Conservation (phyloP, 495 filamentous ascomycete genomes). For the Endocarpon pusillum region DNA sequence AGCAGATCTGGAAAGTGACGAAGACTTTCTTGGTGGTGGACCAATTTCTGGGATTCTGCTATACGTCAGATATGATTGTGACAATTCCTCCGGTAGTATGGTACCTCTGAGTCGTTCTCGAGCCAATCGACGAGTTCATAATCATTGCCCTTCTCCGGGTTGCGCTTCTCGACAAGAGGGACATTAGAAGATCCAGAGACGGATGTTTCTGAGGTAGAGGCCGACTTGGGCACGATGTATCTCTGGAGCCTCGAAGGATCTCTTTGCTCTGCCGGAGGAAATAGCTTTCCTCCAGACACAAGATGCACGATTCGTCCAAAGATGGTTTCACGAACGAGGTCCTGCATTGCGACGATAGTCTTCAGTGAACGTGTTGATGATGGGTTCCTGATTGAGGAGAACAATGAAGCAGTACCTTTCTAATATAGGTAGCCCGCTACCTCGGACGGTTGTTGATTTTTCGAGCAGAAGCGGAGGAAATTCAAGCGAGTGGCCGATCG, state of each 20-base stretch:
- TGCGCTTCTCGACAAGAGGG: conserved; percentile 1
- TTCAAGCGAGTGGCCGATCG: too few relatives aligned
- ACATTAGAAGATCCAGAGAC: not conserved
- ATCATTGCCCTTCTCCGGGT: conserved; percentile 22
- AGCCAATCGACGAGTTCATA: conserved; percentile 19
- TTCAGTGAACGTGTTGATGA: too few relatives aligned
- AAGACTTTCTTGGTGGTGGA: conserved; percentile 22
- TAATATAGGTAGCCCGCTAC: too few relatives aligned
- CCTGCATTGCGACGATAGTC: conserved; percentile 8
- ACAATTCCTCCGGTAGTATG: not conserved
- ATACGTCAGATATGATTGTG: not conserved
- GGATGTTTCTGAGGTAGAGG: not conserved
- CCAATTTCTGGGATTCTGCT: conserved; percentile 26
- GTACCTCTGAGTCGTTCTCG: conserved; percentile 16
- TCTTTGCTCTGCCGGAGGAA: conserved; percentile 18
- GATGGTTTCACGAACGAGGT: conserved; percentile 13
- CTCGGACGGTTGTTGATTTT: too few relatives aligned
- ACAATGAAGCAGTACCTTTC: too few relatives aligned
- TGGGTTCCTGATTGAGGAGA: too few relatives aligned
- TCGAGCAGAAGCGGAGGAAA: too few relatives aligned
- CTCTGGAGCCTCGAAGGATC: conserved; percentile 17
- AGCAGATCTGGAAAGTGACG: conserved; percentile 25
- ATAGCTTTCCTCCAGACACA: conserved; percentile 7
- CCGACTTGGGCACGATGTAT: conserved; percentile 10
- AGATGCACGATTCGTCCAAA: conserved; percentile 16